Evolutionary conservation across 345 rosid species (phyloP), one percentile per base, ranked within the genome.

Genomic region (Murraya paniculata): DNA sequence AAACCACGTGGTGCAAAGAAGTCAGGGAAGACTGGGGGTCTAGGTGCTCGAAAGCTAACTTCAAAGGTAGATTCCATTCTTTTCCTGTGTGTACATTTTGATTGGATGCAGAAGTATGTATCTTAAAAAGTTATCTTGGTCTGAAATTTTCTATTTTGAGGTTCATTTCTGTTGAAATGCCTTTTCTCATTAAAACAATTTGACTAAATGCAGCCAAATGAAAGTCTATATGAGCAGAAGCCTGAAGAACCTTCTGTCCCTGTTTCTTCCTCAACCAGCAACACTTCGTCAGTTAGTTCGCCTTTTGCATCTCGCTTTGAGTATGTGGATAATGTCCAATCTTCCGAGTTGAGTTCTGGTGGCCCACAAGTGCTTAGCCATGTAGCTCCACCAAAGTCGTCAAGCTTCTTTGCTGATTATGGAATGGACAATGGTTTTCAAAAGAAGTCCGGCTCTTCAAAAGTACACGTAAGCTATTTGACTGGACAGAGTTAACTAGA

Each of bases 381-480:
- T 84, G 96, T 97, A 2, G 91, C 97, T 84, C 92, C 98, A 39
- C 99, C 99, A 73, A 97, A 94, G 80, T 89, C 98, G 10, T 90
- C 97, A 5, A 88, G 88, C 84, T 93, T 94, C 88, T 94, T 97
- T 87, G 84, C 88, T n/a, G 98, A 94, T 0, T 97, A 81, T 77
- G 98, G 98, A 81, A 92, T 93, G 97, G 97, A 91, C 71, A 85
- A 85, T 61, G 92, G 91, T 36, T 92, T 84, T 75, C 78, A 85
- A 39, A 97, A 88, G 88, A 94, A 92, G 81, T 80, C 91, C 61
- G 76, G 74, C 88, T 82, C 92, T 68, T 87, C 94, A 22, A 93
- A 94, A 88, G 85, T 72, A 68, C 93, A 93, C 79, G 99, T 94
- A 82, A 82, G 82, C 39, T 60, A 5, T 45, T n/a, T 77, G 36